Percentiles rank a stretch among this genome's conserved stretches.
These are phyloP conservation scores for Alternaria gansuensis DNA, from an alignment of 2,329 filamentous ascomycete genomes.

Conservation along the genomic window DNA sequence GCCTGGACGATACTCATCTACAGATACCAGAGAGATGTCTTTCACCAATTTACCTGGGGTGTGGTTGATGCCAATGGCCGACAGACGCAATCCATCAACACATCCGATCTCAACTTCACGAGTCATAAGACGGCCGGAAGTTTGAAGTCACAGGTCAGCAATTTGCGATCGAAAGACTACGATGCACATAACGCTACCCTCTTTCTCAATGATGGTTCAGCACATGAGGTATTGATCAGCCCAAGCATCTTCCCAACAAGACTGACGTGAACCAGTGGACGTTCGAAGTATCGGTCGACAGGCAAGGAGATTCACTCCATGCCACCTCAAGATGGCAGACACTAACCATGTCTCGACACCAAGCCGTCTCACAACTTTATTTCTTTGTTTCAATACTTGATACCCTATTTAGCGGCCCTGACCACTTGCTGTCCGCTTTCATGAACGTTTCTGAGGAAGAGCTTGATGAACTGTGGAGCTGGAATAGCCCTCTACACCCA, in stretches of 20 bases:
- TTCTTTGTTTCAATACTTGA: slow-evolving; percentile 51
- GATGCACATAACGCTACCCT: slow-evolving; percentile 23
- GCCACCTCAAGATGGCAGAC: slow-evolving; percentile 56
- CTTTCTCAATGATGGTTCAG: slow-evolving; percentile 42
- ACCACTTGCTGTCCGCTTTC: slow-evolving; percentile 29
- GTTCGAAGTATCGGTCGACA: slow-evolving; percentile 38
- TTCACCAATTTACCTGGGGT: slow-evolving; percentile 45
- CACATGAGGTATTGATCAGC: slow-evolving; percentile 37
- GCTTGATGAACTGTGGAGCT: slow-evolving; percentile 58
- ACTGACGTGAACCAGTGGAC: slow-evolving; percentile 39
- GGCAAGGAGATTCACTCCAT: slow-evolving; percentile 41
- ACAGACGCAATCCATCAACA: slow-evolving; percentile 29
- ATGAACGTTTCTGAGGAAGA: slow-evolving; percentile 48
- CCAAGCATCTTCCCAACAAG: not conserved
- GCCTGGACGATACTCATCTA: slow-evolving; percentile 45
- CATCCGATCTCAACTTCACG: slow-evolving; percentile 29
- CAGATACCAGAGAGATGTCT: slow-evolving; percentile 46
- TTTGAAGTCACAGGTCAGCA: slow-evolving; percentile 28
- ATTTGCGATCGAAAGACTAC: slow-evolving; percentile 26
- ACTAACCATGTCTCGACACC: slow-evolving; percentile 55
- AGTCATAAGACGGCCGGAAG: slow-evolving; percentile 25
- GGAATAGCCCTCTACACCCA: slow-evolving; percentile 59
- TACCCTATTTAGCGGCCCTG: slow-evolving; percentile 47
- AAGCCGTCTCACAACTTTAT: slow-evolving; percentile 55
- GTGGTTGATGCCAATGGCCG: slow-evolving; percentile 15